Evolutionary conservation across 371 early-diverging fungal species (phyloP).

Genomic region (Saksenaea oblongispora): DNA sequence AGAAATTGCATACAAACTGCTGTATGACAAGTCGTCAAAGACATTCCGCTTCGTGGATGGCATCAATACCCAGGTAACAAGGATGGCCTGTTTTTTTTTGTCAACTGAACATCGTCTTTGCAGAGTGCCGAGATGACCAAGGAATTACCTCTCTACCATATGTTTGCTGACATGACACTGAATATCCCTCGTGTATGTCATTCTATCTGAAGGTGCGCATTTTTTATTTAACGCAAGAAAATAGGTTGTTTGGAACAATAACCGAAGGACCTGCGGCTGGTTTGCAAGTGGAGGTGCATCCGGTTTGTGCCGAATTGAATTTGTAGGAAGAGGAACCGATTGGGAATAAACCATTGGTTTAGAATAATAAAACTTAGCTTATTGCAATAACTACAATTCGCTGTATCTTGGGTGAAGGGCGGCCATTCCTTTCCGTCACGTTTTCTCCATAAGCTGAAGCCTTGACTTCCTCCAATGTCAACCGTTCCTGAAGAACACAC

Average conservation of each 20-base stretch:
- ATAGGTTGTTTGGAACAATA: conserved; percentile 21
- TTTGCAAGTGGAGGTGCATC: conserved; percentile 15
- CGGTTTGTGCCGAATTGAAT: conserved; percentile 24
- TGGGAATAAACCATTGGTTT: background rate
- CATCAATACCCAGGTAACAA: conserved; percentile 11
- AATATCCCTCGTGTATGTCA: background rate
- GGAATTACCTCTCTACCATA: background rate
- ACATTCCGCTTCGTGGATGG: conserved; percentile 19
- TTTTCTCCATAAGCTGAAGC: conserved; percentile 39
- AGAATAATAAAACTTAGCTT: background rate
- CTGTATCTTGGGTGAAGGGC: no score
- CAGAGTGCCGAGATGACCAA: background rate
- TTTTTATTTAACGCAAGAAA: background rate
- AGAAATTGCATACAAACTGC: conserved; percentile 18
- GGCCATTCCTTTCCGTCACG: conserved; percentile 39
- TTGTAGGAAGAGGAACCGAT: conserved; percentile 15
- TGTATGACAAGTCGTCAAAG: conserved; percentile 13
- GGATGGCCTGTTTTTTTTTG: background rate
- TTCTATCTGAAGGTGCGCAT: no score
- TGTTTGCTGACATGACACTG: background rate
- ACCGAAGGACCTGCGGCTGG: conserved; percentile 11
- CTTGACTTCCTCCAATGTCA: conserved; percentile 36
- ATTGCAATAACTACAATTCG: background rate
- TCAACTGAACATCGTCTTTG: background rate
- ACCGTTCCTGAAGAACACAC: conserved; percentile 38